Percentiles rank a stretch among this genome's conserved stretches.
Conservation (phyloP, 73 alveolate genomes). For the Durusdinium trenchii region DNA sequence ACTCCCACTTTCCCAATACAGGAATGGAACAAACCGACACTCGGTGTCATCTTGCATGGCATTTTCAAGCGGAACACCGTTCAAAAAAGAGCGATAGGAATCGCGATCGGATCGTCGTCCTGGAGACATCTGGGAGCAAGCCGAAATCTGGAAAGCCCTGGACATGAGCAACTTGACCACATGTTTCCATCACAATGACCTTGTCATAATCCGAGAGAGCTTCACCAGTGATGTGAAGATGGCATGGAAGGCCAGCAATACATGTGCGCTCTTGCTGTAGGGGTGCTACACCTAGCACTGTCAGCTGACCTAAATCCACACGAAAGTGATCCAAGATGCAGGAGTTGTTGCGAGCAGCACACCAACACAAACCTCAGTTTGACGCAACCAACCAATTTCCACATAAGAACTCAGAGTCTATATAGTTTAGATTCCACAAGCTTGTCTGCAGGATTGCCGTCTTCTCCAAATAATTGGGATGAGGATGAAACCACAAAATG, state of each 20-base stretch:
- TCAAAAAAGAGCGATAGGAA: too few relatives aligned
- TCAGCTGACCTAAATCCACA: conserved; percentile 41
- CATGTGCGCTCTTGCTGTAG: conserved; percentile 44
- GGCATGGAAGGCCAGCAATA: conserved; percentile 53
- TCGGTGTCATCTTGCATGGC: too few relatives aligned
- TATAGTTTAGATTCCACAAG: too few relatives aligned
- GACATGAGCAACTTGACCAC: conserved; percentile 17
- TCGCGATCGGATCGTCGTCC: too few relatives aligned
- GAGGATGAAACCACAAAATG: too few relatives aligned
- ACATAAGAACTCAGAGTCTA: too few relatives aligned
- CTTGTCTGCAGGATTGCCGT: too few relatives aligned
- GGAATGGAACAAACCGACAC: too few relatives aligned
- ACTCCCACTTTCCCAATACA: too few relatives aligned
- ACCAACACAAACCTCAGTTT: conserved; percentile 62
- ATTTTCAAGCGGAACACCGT: too few relatives aligned
- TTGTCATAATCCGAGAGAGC: not conserved
- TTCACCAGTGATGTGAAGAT: conserved; percentile 34
- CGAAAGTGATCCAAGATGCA: conserved; percentile 23
- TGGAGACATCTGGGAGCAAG: not conserved
- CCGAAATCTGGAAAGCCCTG: conserved; percentile 54
- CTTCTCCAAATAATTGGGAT: too few relatives aligned
- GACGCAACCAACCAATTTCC: too few relatives aligned
- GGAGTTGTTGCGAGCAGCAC: conserved; percentile 28
- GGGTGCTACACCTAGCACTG: conserved; percentile 31
- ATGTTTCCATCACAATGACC: conserved; percentile 52